phyloP scores from a whole-genome alignment of 306 rosid species.

The cucumber (Cucumis sativus) region Cucumber_9930_V3 NC_026657.2:25864501-25865000 shows the following conservation, averaged over 20 bases:
- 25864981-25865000: not conserved
- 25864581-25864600: not conserved
- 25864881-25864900: too few species aligned
- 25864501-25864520: not conserved
- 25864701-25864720: not conserved
- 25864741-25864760: not conserved
- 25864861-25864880: too few species aligned
- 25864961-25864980: not conserved
- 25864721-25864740: not conserved
- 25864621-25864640: not conserved
- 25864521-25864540: not conserved
- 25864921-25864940: not conserved
- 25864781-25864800: not conserved
- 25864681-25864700: not conserved
- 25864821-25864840: not conserved
- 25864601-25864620: not conserved
- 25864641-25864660: not conserved
- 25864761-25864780: not conserved
- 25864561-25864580: not conserved
- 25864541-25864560: not conserved
- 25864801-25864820: not conserved
- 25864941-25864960: not conserved
- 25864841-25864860: too few species aligned
- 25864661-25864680: not conserved
- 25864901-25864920: too few species aligned